Conservation (phyloP, 208 protist genomes). For the Histomonas meleagridis region DNA sequence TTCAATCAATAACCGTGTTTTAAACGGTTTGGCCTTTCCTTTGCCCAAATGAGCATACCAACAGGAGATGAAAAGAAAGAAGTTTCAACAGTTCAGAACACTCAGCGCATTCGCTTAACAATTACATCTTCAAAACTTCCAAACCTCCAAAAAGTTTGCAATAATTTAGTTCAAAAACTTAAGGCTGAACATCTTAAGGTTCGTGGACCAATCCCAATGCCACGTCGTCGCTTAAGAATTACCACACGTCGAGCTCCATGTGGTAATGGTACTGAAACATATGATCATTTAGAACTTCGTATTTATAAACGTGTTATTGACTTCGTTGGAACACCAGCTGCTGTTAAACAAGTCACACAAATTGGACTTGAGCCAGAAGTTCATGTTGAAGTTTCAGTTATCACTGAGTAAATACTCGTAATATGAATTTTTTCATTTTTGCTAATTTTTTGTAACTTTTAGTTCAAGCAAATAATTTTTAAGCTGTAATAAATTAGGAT, state of each 20-base stretch:
- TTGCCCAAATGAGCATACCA: no score
- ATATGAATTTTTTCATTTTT: no score
- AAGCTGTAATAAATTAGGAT: no score
- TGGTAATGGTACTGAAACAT: conserved; percentile 28
- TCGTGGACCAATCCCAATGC: neutral
- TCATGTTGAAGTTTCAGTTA: neutral
- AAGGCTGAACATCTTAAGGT: neutral
- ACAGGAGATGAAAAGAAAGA: conserved; percentile 19
- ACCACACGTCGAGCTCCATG: conserved; percentile 30
- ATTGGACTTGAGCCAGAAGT: neutral
- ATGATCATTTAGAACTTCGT: neutral
- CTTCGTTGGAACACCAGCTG: neutral
- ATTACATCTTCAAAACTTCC: neutral
- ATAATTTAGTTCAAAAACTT: neutral
- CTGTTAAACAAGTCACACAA: neutral
- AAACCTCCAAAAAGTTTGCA: neutral
- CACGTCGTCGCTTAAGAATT: neutral
- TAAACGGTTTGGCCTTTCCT: conserved; percentile 15
- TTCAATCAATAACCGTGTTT: no score
- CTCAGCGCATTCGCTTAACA: neutral
- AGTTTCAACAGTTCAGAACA: no score
- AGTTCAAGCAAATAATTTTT: no score
- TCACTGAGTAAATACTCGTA: conserved; percentile 31
- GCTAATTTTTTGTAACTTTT: no score
- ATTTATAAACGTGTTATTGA: conserved; percentile 17